Conservation (phyloP, 257 asterid species). For the Lycium ferocissimum region DNA sequence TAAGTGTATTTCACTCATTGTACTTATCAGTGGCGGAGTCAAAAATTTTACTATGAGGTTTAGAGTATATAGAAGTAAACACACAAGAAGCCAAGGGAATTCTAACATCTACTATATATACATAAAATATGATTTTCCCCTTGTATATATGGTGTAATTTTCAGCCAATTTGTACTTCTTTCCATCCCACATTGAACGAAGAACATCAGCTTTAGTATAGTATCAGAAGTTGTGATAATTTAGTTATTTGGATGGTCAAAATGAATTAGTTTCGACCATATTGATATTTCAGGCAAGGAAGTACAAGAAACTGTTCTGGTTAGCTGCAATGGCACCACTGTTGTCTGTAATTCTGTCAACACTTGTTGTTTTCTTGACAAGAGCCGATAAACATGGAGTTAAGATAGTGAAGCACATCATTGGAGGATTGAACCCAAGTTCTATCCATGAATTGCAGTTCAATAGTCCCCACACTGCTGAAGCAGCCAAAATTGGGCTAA, state of each 20-base stretch:
- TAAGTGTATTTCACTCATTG: neutral
- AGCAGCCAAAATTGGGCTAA: conserved; percentile 47
- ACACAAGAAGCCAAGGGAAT: too few species aligned
- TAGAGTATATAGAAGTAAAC: too few species aligned
- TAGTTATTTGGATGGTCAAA: neutral
- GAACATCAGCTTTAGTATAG: too few species aligned
- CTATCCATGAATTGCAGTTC: conserved; percentile 44
- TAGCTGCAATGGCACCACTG: conserved; percentile 51
- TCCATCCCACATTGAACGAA: too few species aligned
- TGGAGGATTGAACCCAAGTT: conserved; percentile 49
- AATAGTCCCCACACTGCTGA: conserved; percentile 36
- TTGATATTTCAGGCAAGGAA: conserved; percentile 41
- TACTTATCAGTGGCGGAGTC: too few species aligned
- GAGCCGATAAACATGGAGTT: conserved; percentile 52
- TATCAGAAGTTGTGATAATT: neutral
- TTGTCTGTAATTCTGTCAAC: conserved; percentile 47
- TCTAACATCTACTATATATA: too few species aligned
- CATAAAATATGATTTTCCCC: too few species aligned
- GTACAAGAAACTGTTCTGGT: conserved; percentile 51
- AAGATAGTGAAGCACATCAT: conserved; percentile 47
- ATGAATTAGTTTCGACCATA: neutral
- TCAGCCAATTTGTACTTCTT: too few species aligned
- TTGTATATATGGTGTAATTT: too few species aligned
- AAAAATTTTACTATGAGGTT: too few species aligned
- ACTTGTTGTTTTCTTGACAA: conserved; percentile 45